Conservation (phyloP, 352 stramenopile species). For the Phytophthora pistaciae region DNA sequence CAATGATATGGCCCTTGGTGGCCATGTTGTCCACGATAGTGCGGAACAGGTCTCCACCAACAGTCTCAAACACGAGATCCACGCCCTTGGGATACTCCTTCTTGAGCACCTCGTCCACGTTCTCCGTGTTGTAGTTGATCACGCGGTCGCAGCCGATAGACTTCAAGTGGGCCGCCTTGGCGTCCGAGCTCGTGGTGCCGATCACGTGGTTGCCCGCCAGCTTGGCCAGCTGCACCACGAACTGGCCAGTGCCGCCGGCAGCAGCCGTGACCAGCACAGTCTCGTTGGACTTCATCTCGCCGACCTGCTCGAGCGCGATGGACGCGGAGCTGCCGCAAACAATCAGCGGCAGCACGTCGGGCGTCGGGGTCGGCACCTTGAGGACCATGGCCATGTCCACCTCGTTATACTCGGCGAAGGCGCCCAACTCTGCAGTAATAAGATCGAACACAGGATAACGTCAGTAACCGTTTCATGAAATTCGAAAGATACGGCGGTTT, state of each 20-base stretch:
- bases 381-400: slow-evolving; percentile 22
- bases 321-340: slow-evolving; percentile 46
- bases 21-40: slow-evolving; percentile 7
- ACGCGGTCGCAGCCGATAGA: slow-evolving; percentile 6
- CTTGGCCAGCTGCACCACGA: slow-evolving; percentile 82
- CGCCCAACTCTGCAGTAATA: not conserved
- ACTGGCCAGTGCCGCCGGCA: slow-evolving; percentile 72
- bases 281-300: slow-evolving; percentile 52
- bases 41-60: slow-evolving; percentile 1
- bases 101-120: slow-evolving; percentile 8
- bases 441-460: no score
- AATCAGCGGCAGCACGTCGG: slow-evolving; percentile 39
- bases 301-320: slow-evolving; percentile 50
- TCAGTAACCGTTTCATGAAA: not conserved
- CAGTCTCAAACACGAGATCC: slow-evolving; percentile 28
- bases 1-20: not conserved
- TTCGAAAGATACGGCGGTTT: not conserved
- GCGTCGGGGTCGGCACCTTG: slow-evolving; percentile 21
- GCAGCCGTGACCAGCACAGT: slow-evolving; percentile 57
- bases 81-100: slow-evolving; percentile 36
- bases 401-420: slow-evolving; percentile 5
- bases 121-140: slow-evolving; percentile 10
- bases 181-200: slow-evolving; percentile 32
- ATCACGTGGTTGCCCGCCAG: slow-evolving; percentile 75
- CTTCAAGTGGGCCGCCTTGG: not conserved